Base-by-base conservation (phyloP, 306 rosid genomes). In the Medicago arabica region DNA sequence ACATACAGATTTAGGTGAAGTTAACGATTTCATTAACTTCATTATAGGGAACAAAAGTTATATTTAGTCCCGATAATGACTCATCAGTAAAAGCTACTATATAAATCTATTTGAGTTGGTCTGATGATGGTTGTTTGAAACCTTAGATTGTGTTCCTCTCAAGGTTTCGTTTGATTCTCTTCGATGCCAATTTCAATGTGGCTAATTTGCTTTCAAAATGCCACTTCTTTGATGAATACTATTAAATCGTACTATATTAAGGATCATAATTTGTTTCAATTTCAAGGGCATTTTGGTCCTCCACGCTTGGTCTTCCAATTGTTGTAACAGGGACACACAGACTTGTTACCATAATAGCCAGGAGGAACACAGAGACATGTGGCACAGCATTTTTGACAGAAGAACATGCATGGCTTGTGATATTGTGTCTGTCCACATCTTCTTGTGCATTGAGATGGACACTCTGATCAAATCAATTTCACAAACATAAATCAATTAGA, bases 251-350 rank as follows among this genome's bases (percentile, higher is more conserved):
- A 39, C 51, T 40, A 23, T 3, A 40, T 41, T 19, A n/a, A 16
- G 28, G 17, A 12, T 43, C 18, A 0, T 17, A 15, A 9, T 1
- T n/a, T 14, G 57, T 21, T 11, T 68, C 2, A 47, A 14, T 47
- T 47, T 84, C 64, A 85, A 83, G 88, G 90, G 64, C 90, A 86
- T 64, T 88, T 88, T 60, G 93, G 93, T 60, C 93, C 90, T 78
- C 87, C 93, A 17, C 74, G 67, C 84, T 79, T 77, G 79, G 86
- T 89, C 86, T 89, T 86, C 87, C 88, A 83, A 80, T 86, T 89
- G 86, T 83, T 89, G 85, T 85, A 89, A 82, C 93, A 89, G 17
- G 93, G 90, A 39, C 90, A 89, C 40, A 85, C 83, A 10, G 77
- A 68, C 40, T 89, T 89, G 87, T 86, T 89, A 0, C 90, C 90